Base-by-base conservation (phyloP, 305 asterid species). In the Striga hermonthica region DNA sequence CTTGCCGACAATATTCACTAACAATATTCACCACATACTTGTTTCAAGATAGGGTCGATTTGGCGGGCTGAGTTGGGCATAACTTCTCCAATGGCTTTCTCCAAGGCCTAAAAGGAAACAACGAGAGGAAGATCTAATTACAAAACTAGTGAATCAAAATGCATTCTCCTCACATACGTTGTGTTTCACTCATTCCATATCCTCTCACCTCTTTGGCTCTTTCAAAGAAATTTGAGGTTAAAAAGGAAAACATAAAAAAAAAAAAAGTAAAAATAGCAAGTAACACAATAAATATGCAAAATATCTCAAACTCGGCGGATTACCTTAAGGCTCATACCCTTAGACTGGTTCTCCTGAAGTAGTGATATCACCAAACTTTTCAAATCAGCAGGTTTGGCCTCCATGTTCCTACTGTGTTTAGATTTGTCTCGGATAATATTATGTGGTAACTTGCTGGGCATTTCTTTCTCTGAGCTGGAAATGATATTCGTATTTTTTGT, bases 261-360 rank as follows among this genome's bases (percentile, higher is more conserved):
- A n/a, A n/a, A 9, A 37, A n/a, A 45, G n/a, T 6, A 5, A 34
- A 28, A 48, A 22, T 35, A 38, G 9, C 15, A 56, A 22, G 70
- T 37, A 62, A 59, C 57, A 47, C 15, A 62, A 22, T 59, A 68
- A 15, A 48, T 52, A 65, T 37, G 57, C 50, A 68, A 50, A 57
- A 38, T 16, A 60, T 55, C 53, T 65, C 60, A 57, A 65, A 48
- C 37, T 53, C 58, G 39, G 57, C 63, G 41, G 65, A 74, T 76
- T 72, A 90, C 99, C 92, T 85, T 86, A 28, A 86, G 79, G 75
- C 84, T 90, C 95, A 90, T 85, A 79, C 98, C 99, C 37, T 80
- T 82, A 47, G 87, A 68, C 48, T 84, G 87, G 69, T 77, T 78
- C 84, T 88, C 96, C 82, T 60, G 79, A 60, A 91, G 95, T 43